phyloP scores from a whole-genome alignment of 768 basidiomycete genomes.

The Agrocybe pediades region DNA sequence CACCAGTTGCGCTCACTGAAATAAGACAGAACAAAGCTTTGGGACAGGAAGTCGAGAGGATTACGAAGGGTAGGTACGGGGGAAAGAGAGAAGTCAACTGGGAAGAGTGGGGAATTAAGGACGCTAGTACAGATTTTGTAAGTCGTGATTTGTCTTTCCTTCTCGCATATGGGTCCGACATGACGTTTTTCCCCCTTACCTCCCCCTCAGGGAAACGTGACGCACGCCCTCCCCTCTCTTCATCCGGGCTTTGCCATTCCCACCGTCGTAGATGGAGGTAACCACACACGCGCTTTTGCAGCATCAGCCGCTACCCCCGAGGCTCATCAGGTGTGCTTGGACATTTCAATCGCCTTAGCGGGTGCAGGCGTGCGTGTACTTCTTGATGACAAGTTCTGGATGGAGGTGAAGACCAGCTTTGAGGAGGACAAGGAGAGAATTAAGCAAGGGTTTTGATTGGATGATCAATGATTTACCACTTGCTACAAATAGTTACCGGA shows the following conservation, averaged over 20 bases:
- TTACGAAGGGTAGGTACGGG: slow-evolving; percentile 65
- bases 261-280: slow-evolving; percentile 68
- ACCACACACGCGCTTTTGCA: slow-evolving; percentile 75
- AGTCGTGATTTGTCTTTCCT: slow-evolving; percentile 25
- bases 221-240: slow-evolving; percentile 69
- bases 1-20: slow-evolving; percentile 41
- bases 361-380: slow-evolving; percentile 68
- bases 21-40: slow-evolving; percentile 69
- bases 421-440: too few relatives aligned
- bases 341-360: slow-evolving; percentile 72
- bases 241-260: slow-evolving; percentile 86
- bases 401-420: too few relatives aligned
- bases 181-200: background rate
- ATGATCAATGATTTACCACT: too few relatives aligned
- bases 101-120: slow-evolving; percentile 68
- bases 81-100: slow-evolving; percentile 35
- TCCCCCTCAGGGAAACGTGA: slow-evolving; percentile 83
- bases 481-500: too few relatives aligned
- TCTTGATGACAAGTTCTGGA: slow-evolving; percentile 64
- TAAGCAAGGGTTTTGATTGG: too few relatives aligned
- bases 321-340: slow-evolving; percentile 68
- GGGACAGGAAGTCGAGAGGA: slow-evolving; percentile 63
- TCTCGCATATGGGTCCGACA: background rate
- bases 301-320: slow-evolving; percentile 57
- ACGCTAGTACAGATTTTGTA: slow-evolving; percentile 85